Evolutionary conservation across 202 grass and related monocot species (phyloP), one percentile per base, ranked within the genome.

Genomic region (Bolboschoenoplectus hybrid): DNA sequence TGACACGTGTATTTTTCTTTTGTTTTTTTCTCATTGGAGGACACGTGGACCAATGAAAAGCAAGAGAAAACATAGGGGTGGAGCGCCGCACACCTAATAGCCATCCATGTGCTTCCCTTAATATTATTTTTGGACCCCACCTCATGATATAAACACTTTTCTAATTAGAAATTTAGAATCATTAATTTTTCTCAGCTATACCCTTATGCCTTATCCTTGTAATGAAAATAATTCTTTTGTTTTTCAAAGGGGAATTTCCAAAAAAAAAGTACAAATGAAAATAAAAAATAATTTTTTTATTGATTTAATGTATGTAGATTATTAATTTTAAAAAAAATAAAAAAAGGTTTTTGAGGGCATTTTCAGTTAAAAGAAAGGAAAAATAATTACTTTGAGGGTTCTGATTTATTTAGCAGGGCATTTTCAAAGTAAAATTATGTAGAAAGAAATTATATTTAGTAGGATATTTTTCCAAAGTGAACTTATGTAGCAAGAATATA

Each of bases 21-120:
- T 63, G 40, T 39, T 83, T 69, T 66, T 43, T 3, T 17, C 7
- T 45, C 9, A 39, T 57, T 26, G 7, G 1, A 9, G 1, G 43
- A 34, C 82, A 84, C 65, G 63, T 84, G 65, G 49, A 71, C 65
- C 61, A 84, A 84, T 84, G 9, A 35, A 13, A 41, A 3, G 5
- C 2, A 50, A 67, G 61, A 82, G 4, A 67, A 79, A 82, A 32
- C 32, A 58, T 36, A 60, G 75, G 36, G 75, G 14, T 80, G 8
- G 10, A 82, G 57, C 63, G 82, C 82, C 82, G 63, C 82, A 50
- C 63, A 43, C 65, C 82, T 84, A 84, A 69, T 67, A 3, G 62
- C 19, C 62, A 50, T 68, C 47, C 82, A 84, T 84, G 82, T 84
- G 82, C 65, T 19, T 41, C 46, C 58, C 66, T 71, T 71, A 84